Conservation (phyloP, 83 land plant genomes). For the Picea mariana region DNA sequence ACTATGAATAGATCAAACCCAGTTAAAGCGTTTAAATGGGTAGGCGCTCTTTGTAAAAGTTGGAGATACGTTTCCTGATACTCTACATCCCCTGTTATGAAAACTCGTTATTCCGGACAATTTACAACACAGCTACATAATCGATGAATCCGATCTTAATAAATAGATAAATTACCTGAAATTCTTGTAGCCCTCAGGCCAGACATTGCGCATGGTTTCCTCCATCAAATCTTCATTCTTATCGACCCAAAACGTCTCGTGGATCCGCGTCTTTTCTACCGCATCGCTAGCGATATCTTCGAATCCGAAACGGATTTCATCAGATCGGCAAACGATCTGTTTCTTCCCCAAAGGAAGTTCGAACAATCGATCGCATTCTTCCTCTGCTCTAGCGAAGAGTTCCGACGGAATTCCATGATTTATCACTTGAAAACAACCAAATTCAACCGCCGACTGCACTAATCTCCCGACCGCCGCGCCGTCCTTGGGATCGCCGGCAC, state of each 20-base stretch:
- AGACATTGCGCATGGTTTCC: background rate
- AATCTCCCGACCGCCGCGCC: background rate
- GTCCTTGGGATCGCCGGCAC: background rate
- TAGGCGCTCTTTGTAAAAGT: too few relatives aligned
- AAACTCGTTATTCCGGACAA: too few relatives aligned
- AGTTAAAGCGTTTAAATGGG: too few relatives aligned
- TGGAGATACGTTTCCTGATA: too few relatives aligned
- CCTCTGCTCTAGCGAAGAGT: slow-evolving; percentile 14
- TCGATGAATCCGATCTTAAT: too few relatives aligned
- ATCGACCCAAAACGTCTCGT: slow-evolving; percentile 9
- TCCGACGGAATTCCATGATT: slow-evolving; percentile 24
- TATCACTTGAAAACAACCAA: slow-evolving; percentile 28
- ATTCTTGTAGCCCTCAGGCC: slow-evolving; percentile 4
- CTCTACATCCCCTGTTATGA: too few relatives aligned
- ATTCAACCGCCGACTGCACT: slow-evolving; percentile 18
- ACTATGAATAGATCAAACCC: too few relatives aligned
- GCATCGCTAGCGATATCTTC: background rate
- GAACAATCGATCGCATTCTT: slow-evolving; percentile 13
- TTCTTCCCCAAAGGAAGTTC: slow-evolving; percentile 9
- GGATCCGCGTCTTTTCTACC: background rate
- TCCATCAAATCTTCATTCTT: slow-evolving; percentile 22
- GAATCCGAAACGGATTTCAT: background rate
- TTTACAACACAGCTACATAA: too few relatives aligned
- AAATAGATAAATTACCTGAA: slow-evolving; percentile 22
- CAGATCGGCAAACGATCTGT: background rate